Evolutionary conservation across 352 stramenopile species (phyloP).

Genomic region (Phytophthora tentaculata): DNA sequence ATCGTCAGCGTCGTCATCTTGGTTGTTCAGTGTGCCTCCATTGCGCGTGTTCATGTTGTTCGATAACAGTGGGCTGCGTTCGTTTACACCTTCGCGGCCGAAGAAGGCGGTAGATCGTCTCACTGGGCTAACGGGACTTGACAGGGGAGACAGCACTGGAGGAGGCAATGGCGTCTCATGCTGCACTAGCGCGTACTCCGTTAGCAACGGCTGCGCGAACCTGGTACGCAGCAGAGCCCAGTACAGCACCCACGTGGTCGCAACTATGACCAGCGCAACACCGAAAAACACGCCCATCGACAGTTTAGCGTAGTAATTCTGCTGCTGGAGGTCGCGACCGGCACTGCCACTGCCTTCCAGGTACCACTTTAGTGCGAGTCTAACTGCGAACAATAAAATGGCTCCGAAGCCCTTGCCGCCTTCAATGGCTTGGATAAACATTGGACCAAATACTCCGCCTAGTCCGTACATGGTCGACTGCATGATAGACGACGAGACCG

Average conservation of each 20-base stretch:
- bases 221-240: conserved; percentile 51
- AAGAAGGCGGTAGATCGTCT: conserved; percentile 26
- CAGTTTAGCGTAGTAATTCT: conserved; percentile 35
- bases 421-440: conserved; percentile 83
- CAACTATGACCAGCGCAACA: conserved; percentile 61
- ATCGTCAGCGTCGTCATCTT: conserved; percentile 38
- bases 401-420: conserved; percentile 80
- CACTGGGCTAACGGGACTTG: conserved; percentile 41
- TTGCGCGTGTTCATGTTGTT: conserved; percentile 32
- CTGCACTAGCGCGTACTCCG: conserved; percentile 75
- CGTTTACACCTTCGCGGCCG: conserved; percentile 29
- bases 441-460: conserved; percentile 75
- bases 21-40: conserved; percentile 18
- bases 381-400: conserved; percentile 71
- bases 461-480: conserved; percentile 78
- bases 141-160: conserved; percentile 60
- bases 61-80: conserved; percentile 55
- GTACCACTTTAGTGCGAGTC: conserved; percentile 65
- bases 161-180: conserved; percentile 60
- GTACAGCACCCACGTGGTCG: conserved; percentile 64
- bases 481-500: conserved; percentile 70
- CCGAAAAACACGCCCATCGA: conserved; percentile 76
- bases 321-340: conserved; percentile 1
- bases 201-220: conserved; percentile 69
- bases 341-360: conserved; percentile 31